Conservation (phyloP, 768 basidiomycete species). For the Lactarius deliciosus region DNA sequence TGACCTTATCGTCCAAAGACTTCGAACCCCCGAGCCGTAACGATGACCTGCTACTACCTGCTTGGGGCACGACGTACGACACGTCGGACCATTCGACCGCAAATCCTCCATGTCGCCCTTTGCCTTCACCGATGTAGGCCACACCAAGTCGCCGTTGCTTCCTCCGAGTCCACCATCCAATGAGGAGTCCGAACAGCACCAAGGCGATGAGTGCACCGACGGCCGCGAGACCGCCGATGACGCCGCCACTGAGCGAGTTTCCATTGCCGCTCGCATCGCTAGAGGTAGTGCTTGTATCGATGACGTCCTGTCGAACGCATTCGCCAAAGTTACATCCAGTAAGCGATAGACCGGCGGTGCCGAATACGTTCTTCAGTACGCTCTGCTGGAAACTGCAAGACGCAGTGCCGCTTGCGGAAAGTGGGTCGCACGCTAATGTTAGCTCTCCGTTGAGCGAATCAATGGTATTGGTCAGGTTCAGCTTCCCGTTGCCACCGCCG, state of each 20-base stretch:
- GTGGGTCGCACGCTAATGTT: constrained; percentile 61
- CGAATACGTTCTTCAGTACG: constrained; percentile 68
- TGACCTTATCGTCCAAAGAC: constrained; percentile 48
- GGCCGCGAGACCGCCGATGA: constrained; percentile 88
- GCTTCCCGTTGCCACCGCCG: constrained; percentile 47
- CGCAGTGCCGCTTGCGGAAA: constrained; percentile 45
- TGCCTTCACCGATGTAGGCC: constrained; percentile 34
- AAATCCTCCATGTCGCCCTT: constrained; percentile 46
- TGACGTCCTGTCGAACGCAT: constrained; percentile 78
- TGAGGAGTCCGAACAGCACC: constrained; percentile 56
- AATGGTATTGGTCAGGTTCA: constrained; percentile 60
- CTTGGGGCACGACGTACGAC: constrained; percentile 57
- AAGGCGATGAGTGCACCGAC: constrained; percentile 65
- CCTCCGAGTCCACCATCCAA: constrained; percentile 62
- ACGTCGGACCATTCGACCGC: constrained; percentile 68
- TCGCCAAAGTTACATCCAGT: constrained; percentile 82
- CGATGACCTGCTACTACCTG: constrained; percentile 2
- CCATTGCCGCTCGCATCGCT: constrained; percentile 29
- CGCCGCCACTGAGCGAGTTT: constrained; percentile 67
- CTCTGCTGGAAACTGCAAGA: constrained; percentile 78
- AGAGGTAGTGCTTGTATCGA: constrained; percentile 50
- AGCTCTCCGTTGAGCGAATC: constrained; percentile 64
- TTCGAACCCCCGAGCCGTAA: constrained; percentile 21
- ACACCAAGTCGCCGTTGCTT: constrained; percentile 51
- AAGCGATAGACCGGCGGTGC: constrained; percentile 66